A percentile compares a stretch with the other conserved stretches of the same genome.
phyloP scores from a whole-genome alignment of 1,284 basidiomycete species.

The Malassezia restricta region DNA sequence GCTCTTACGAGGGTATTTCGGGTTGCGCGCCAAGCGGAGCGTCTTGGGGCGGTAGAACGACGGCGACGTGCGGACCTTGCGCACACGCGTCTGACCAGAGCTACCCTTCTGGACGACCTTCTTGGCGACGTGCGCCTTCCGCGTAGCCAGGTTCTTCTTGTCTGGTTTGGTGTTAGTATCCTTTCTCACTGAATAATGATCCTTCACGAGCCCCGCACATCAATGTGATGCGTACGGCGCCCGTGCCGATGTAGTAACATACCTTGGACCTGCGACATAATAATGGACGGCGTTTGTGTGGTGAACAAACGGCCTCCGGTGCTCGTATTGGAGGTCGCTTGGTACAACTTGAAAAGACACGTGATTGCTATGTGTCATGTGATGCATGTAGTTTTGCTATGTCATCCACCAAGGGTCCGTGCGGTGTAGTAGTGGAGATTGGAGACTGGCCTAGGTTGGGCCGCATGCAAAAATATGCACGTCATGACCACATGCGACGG shows the following conservation, averaged over 20 bases:
- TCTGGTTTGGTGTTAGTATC: slow-evolving; percentile 9
- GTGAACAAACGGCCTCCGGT: background rate
- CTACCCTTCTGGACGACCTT: slow-evolving; percentile 88
- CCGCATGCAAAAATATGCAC: too few species aligned
- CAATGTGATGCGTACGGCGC: background rate
- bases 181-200: background rate
- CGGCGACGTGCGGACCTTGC: slow-evolving; percentile 75
- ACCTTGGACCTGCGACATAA: slow-evolving; percentile 13
- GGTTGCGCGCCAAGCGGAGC: slow-evolving; percentile 66
- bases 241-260: background rate
- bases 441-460: too few species aligned
- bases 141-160: slow-evolving; percentile 10
- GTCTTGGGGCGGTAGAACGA: slow-evolving; percentile 97
- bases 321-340: background rate
- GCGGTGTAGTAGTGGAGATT: background rate
- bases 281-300: slow-evolving; percentile 9
- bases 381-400: slow-evolving; percentile 9
- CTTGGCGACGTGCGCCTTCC: slow-evolving; percentile 71
- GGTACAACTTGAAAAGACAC: background rate
- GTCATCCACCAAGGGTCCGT: slow-evolving; percentile 1
- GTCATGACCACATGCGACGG: too few species aligned
- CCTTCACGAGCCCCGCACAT: background rate
- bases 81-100: slow-evolving; percentile 57
- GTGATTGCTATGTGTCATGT: slow-evolving; percentile 2
- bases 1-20: slow-evolving; percentile 88